Evolutionary conservation across 2,329 filamentous ascomycete species (phyloP).

Genomic region (Diaporthe nobilis): DNA sequence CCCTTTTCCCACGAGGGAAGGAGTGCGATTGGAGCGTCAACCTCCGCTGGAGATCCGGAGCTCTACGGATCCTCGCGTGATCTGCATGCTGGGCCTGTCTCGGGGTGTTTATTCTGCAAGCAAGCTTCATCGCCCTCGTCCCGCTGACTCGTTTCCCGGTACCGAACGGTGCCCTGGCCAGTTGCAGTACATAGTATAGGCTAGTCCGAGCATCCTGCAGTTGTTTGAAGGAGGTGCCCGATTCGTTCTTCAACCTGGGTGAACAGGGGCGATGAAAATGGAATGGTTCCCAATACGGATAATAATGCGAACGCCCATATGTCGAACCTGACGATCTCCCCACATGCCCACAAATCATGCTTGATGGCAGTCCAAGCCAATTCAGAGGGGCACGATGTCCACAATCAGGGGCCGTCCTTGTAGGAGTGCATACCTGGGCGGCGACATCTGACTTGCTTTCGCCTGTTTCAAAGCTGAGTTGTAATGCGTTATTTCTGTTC

Average conservation of each 20-base stretch:
- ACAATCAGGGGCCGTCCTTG: not conserved
- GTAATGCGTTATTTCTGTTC: not conserved
- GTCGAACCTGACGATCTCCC: not conserved
- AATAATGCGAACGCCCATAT: not conserved
- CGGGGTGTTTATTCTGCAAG: constrained; percentile 19
- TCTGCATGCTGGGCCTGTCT: constrained; percentile 24
- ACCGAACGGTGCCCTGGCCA: not conserved
- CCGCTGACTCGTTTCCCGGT: constrained; percentile 22
- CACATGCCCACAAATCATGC: constrained; percentile 2
- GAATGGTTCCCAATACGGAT: not conserved
- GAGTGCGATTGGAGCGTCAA: constrained; percentile 24
- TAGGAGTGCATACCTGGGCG: not conserved
- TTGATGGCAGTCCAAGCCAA: not conserved
- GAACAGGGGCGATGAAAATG: not conserved
- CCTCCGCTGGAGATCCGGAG: constrained; percentile 11
- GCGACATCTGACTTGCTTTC: not conserved
- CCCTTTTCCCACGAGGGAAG: constrained; percentile 12
- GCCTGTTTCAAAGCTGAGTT: not conserved
- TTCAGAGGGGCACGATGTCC: not conserved
- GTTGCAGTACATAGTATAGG: not conserved
- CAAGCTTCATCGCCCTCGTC: constrained; percentile 16
- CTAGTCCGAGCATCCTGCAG: not conserved
- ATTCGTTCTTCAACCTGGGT: not conserved
- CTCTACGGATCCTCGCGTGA: constrained; percentile 27
- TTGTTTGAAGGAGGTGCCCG: not conserved